phyloP scores from a whole-genome alignment of 768 basidiomycete genomes.

The Lactarius sp. region DNA sequence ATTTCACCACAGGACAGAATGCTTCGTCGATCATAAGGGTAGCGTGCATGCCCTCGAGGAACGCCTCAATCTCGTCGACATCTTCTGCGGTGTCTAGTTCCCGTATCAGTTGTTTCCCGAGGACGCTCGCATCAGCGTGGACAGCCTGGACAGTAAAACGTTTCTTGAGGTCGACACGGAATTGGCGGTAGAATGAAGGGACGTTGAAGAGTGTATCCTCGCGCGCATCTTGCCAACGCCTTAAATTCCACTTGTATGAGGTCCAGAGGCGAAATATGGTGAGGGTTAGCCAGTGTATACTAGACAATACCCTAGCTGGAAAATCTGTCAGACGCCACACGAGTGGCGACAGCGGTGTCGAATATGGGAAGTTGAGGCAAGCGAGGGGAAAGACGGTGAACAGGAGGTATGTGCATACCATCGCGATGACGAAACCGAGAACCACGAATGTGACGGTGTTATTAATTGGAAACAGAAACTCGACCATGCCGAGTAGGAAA shows the following conservation, averaged over 20 bases:
- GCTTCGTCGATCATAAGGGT: too few species aligned
- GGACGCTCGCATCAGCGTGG: slow-evolving; percentile 7
- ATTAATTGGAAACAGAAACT: slow-evolving; percentile 22
- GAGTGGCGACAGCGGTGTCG: slow-evolving; percentile 19
- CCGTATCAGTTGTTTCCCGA: slow-evolving; percentile 8
- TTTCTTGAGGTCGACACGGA: slow-evolving; percentile 3
- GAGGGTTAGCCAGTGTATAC: slow-evolving; percentile 5
- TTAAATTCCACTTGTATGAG: slow-evolving; percentile 1
- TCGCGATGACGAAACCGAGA: slow-evolving; percentile 2
- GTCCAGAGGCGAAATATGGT: not conserved
- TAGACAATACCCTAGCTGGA: not conserved
- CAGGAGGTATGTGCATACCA: slow-evolving; percentile 3
- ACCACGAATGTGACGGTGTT: slow-evolving; percentile 11
- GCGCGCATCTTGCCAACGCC: slow-evolving; percentile 3
- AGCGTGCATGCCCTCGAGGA: slow-evolving; percentile 9
- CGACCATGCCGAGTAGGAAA: slow-evolving; percentile 22
- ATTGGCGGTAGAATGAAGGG: slow-evolving; percentile 7
- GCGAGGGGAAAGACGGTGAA: slow-evolving; percentile 20
- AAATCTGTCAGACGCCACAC: slow-evolving; percentile 11
- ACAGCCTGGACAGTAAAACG: not conserved
- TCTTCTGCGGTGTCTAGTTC: slow-evolving; percentile 8
- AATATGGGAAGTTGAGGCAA: slow-evolving; percentile 21
- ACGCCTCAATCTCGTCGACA: slow-evolving; percentile 6
- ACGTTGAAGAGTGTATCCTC: slow-evolving; percentile 6
- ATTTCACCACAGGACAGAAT: too few species aligned